phyloP scores from a whole-genome alignment of 805 yeast species.

The Monosporozyma siamensis region DNA sequence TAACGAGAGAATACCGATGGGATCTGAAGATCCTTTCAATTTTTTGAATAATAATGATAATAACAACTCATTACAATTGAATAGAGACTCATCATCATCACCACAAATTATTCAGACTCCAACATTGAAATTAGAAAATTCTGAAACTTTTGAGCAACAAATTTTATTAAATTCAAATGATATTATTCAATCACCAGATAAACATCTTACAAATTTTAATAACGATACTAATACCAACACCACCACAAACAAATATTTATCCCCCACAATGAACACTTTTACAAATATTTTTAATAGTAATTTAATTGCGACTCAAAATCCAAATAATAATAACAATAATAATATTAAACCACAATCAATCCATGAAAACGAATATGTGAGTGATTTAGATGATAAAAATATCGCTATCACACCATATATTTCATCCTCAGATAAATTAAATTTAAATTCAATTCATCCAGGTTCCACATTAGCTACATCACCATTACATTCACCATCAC shows the following conservation, averaged over 20 bases:
- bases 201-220: not conserved
- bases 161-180: not conserved
- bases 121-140: conserved; percentile 13
- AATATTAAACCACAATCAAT: not conserved
- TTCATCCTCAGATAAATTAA: conserved; percentile 11
- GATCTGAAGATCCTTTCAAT: not conserved
- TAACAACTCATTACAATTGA: not conserved
- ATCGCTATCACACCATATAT: conserved; percentile 14
- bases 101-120: conserved; percentile 9
- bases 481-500: conserved; percentile 17
- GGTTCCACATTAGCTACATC: conserved; percentile 15
- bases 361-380: conserved; percentile 5
- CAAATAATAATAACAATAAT: not conserved
- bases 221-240: not conserved
- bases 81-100: not conserved
- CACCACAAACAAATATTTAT: not conserved
- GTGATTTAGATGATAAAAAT: conserved; percentile 8
- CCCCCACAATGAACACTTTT: not conserved
- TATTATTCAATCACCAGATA: not conserved
- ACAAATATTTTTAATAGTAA: conserved; percentile 1
- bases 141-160: conserved; percentile 1
- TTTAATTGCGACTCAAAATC: conserved; percentile 3
- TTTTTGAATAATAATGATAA: not conserved
- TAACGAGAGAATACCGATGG: not conserved
- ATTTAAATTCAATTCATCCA: not conserved